Conservation (phyloP, 495 filamentous ascomycete genomes). For the Penicillium antarcticum region DNA sequence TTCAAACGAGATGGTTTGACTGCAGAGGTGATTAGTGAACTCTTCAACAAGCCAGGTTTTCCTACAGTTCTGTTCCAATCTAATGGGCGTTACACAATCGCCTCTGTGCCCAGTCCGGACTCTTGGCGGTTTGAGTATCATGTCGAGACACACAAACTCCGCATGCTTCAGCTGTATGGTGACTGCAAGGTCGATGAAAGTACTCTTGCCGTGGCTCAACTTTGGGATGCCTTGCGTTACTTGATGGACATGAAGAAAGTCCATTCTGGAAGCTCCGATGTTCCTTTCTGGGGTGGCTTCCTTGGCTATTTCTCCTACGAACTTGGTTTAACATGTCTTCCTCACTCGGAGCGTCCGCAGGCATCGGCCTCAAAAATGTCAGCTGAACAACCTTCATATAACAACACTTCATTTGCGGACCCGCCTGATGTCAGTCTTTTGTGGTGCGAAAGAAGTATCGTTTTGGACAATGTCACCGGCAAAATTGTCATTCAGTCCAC, state of each 20-base stretch:
- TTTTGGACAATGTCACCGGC: slow-evolving; percentile 68
- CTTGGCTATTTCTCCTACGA: slow-evolving; percentile 92
- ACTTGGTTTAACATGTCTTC: slow-evolving; percentile 59
- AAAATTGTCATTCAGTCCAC: slow-evolving; percentile 63
- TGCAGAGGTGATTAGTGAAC: slow-evolving; percentile 34
- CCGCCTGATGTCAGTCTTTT: slow-evolving; percentile 72
- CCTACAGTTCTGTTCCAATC: slow-evolving; percentile 43
- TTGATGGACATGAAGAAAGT: slow-evolving; percentile 55
- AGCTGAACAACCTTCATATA: not conserved
- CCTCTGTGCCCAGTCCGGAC: slow-evolving; percentile 37
- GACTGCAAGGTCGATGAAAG: slow-evolving; percentile 12
- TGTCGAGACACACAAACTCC: slow-evolving; percentile 20
- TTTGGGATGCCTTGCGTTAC: slow-evolving; percentile 43
- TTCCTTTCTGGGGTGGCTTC: slow-evolving; percentile 83
- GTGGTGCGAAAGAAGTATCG: slow-evolving; percentile 75
- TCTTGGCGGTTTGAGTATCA: slow-evolving; percentile 45
- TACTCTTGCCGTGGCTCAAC: slow-evolving; percentile 25
- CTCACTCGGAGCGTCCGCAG: slow-evolving; percentile 25
- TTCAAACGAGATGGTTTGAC: slow-evolving; percentile 17
- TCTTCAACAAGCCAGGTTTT: slow-evolving; percentile 33
- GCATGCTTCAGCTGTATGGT: slow-evolving; percentile 19
- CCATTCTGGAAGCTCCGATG: slow-evolving; percentile 32
- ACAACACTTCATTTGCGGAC: slow-evolving; percentile 27
- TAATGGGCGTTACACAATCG: slow-evolving; percentile 38
- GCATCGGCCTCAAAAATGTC: not conserved